Evolutionary conservation across 495 filamentous ascomycete genomes (phyloP), one percentile per base, ranked within the genome.

Genomic region (Aspergillus indologenus): DNA sequence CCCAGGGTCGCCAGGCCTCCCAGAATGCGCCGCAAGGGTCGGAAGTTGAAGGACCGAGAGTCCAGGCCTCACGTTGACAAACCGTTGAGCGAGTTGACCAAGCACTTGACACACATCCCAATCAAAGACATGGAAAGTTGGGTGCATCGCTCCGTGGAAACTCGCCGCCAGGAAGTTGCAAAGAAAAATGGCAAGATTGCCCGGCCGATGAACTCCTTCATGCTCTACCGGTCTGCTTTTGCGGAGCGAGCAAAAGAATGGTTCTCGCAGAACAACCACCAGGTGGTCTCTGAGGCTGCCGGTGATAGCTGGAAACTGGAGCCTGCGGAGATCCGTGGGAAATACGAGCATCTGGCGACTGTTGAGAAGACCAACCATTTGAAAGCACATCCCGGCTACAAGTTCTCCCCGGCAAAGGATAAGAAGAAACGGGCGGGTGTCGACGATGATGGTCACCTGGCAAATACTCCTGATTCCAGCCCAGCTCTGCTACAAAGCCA

Each of bases 181-280:
- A 81, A 85, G 59, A 84, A 86, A 65, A 87, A 90, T 26, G 90
- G 90, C 3, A 90, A 91, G 64, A 81, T 98, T 56, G 90, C 92
- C 61, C 79, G 94, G 34, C 94, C 94, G 0, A 98, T 97, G 89
- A 98, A 98, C 68, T 92, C 91, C 1, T 98, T 98, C 80, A 98
- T 98, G 90, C 81, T 98, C 23, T 98, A 98, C 70, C 88, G 95
- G 9, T 96, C 92, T 50, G 91, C 93, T 5, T 98, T 89, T 65
- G 88, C 93, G 22, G 90, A 93, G 44, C 82, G 92, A 5, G 88
- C 88, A 56, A 97, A 97, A 71, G 72, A 82, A 44, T 91, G 86
- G 83, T 89, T 90, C 60, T 76, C 83, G 9, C 88, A 96, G 65
- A 93, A 92, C 73, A 97, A 98, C 74, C 93, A 98, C 66, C 94